Base-by-base conservation (phyloP, 306 rosid genomes). In the Dalbergia oliveri region DNA sequence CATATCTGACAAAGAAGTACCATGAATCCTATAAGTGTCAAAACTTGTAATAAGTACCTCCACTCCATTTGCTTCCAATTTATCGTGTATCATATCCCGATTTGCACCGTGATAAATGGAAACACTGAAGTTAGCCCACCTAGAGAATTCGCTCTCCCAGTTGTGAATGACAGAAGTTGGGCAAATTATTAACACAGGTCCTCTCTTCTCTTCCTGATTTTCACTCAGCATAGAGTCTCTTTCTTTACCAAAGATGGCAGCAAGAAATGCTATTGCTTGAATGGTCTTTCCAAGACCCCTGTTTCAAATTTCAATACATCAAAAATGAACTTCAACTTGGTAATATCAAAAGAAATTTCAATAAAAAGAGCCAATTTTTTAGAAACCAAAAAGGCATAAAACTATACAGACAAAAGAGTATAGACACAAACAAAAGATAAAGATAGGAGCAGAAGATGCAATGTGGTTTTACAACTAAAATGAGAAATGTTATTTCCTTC, bases 201-300 rank as follows among this genome's bases (percentile, higher is more conserved):
- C 89, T 80, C 81, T 88, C 77, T 88, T 84, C 79, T 75, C 82
- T 73, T 18, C 66, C 18, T 21, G 79, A 73, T 53, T 77, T 64
- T 69, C 92, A 73, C 77, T 81, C 4, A 53, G 73, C 54, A 58
- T 26, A 47, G 45, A 43, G 54, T 90, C 91, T 51, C 89, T 88
- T 47, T 90, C 94, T 83, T 92, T 92, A 65, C 83, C 92, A 80
- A 79, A 94, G 41, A 94, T 84, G 49, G 97, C 97, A 86, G 97
- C 92, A 78, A 94, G 90, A 82, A 92, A 92, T 66, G 98, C 97
- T 90, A 94, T 94, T 53, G 97, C 82, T 77, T 94, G 98, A 84
- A 92, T 92, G 69, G 98, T 94, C 85, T 94, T 94, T 31, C 98
- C 98, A 74, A 94, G 93, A 62, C 97, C 98, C 98, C 98, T 94